phyloP scores from a whole-genome alignment of 345 rosid genomes.

The Adansonia digitata region DNA sequence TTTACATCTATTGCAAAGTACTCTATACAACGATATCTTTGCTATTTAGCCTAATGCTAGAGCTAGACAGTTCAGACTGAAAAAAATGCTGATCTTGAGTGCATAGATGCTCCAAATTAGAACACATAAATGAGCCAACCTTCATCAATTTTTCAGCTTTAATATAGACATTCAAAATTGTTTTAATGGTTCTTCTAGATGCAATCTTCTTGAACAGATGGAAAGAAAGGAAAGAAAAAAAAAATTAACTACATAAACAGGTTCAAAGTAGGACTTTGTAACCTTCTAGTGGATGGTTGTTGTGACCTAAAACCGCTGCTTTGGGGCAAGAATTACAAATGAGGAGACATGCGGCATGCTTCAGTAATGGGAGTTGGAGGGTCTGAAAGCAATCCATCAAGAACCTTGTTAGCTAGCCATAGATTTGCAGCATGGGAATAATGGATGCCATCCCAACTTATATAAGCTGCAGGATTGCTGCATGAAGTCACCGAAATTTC shows the following conservation, averaged over 20 bases:
- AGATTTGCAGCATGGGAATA: conserved; percentile 31
- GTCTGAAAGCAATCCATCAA: conserved; percentile 29
- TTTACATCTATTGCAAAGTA: neutral
- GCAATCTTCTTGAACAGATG: neutral
- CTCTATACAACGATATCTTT: neutral
- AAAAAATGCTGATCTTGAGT: neutral
- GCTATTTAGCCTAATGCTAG: neutral
- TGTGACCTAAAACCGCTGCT: neutral
- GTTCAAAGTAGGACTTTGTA: neutral
- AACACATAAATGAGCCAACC: neutral
- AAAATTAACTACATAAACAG: neutral
- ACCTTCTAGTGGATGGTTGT: neutral
- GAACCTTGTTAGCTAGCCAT: conserved; percentile 24
- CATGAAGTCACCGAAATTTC: conserved; percentile 10
- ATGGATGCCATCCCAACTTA: conserved; percentile 37
- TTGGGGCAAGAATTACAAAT: neutral
- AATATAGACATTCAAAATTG: neutral
- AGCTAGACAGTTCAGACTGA: neutral
- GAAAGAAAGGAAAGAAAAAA: neutral
- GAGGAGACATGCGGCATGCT: conserved; percentile 15
- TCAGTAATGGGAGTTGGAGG: conserved; percentile 21
- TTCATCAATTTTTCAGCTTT: neutral
- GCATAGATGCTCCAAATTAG: neutral
- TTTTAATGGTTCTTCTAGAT: neutral
- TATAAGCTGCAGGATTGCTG: conserved; percentile 21